These are phyloP conservation scores for Dictyostelium firmibasis DNA, from an alignment of 78 protist genomes.

Conservation along the genomic window DNA sequence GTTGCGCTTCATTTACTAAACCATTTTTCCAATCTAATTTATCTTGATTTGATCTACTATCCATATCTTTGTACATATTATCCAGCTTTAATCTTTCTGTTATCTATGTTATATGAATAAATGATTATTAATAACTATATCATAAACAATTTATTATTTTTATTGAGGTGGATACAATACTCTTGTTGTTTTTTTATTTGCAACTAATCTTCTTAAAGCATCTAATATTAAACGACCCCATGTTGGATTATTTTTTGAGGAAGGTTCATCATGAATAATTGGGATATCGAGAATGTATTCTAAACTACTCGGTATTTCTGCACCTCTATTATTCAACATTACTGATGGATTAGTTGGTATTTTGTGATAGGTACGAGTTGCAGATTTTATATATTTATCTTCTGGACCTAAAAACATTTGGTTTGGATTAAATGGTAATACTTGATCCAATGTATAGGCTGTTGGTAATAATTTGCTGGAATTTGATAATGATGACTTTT, in stretches of 20 bases:
- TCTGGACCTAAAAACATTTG: not conserved
- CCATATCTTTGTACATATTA: constrained; percentile 67
- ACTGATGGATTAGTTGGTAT: constrained; percentile 12
- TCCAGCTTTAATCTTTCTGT: constrained; percentile 61
- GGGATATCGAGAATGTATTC: constrained; percentile 61
- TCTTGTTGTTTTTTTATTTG: constrained; percentile 57
- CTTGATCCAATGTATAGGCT: not conserved
- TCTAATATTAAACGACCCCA: constrained; percentile 63
- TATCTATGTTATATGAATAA: too few relatives aligned
- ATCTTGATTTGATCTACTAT: constrained; percentile 26
- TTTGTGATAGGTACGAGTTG: not conserved
- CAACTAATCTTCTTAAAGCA: constrained; percentile 51
- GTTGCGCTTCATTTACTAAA: constrained; percentile 42
- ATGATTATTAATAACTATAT: not conserved
- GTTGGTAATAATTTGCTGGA: not conserved
- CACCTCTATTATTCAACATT: constrained; percentile 29
- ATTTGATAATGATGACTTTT: not conserved
- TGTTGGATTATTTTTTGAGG: constrained; percentile 61
- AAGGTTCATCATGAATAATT: constrained; percentile 61
- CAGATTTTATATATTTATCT: constrained; percentile 17
- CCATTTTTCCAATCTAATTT: constrained; percentile 67
- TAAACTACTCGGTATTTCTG: constrained; percentile 42
- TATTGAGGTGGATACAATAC: not conserved
- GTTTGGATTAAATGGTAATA: not conserved
- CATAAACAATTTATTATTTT: not conserved